Percentiles rank a stretch among this genome's conserved stretches.
phyloP scores from a whole-genome alignment of 345 rosid species.

The Eucalyptus pauciflora region DNA sequence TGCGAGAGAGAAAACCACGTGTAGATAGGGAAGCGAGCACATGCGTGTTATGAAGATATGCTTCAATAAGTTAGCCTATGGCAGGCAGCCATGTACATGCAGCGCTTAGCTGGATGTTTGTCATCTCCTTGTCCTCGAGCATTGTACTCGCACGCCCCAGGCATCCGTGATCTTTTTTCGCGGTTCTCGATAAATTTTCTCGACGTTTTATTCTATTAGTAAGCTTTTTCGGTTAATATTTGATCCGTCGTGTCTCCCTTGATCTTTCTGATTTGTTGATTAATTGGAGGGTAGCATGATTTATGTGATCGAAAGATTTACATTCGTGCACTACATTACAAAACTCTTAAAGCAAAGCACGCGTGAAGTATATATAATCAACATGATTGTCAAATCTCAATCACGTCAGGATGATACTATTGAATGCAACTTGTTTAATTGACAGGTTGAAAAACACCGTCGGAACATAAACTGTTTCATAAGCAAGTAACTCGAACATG shows the following conservation, averaged over 20 bases:
- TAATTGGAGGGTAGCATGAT: not conserved
- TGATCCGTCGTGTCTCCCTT: accelerated
- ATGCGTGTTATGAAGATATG: not conserved
- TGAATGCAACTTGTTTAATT: not conserved
- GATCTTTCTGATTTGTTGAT: not conserved
- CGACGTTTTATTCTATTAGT: not conserved
- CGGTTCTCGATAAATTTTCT: not conserved
- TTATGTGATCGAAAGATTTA: not conserved
- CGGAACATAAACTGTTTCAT: accelerated
- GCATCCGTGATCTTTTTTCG: not conserved
- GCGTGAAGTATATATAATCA: too few species aligned
- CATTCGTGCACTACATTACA: not conserved
- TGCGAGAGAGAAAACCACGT: not conserved
- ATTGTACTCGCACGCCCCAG: not conserved
- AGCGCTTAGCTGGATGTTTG: not conserved
- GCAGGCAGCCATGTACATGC: not conserved
- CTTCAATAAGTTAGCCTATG: not conserved
- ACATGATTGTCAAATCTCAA: accelerated
- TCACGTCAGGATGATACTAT: not conserved
- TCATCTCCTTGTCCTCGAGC: not conserved
- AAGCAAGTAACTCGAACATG: not conserved
- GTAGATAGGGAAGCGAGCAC: not conserved
- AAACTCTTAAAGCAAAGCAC: not conserved
- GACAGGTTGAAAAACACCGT: accelerated
- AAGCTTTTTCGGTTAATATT: not conserved